Percentiles rank a stretch among this genome's conserved stretches.
phyloP scores from a whole-genome alignment of 2,329 filamentous ascomycete genomes.

The Alternaria hordeiaustralica region DNA sequence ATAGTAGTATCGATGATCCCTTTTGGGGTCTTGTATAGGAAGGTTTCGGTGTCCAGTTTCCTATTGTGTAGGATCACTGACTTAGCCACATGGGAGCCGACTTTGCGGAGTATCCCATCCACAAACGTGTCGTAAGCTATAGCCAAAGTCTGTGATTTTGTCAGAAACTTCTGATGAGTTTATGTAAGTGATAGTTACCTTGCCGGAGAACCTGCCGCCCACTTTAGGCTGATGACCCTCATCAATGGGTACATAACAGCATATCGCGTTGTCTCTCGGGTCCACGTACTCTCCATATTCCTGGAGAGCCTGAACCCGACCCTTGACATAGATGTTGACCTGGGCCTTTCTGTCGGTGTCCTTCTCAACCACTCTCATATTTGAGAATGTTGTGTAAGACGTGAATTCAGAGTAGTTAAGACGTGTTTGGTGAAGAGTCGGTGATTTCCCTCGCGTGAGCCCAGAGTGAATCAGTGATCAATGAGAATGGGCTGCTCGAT shows the following conservation, averaged over 20 bases:
- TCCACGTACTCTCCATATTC: slow-evolving; percentile 46
- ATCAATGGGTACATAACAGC: slow-evolving; percentile 48
- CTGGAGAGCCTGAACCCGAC: slow-evolving; percentile 26
- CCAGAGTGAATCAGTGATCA: background rate
- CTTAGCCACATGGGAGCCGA: slow-evolving; percentile 11
- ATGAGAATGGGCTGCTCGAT: background rate
- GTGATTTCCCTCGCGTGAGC: background rate
- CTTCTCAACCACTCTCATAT: slow-evolving; percentile 49
- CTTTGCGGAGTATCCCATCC: slow-evolving; percentile 46
- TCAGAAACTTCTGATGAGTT: background rate
- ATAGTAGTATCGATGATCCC: slow-evolving; percentile 84
- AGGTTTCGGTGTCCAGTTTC: slow-evolving; percentile 27
- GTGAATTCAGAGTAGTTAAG: no score
- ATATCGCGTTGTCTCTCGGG: slow-evolving; percentile 31
- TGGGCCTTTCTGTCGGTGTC: slow-evolving; percentile 43
- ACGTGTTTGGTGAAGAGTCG: background rate
- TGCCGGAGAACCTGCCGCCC: slow-evolving; percentile 41
- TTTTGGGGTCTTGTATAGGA: slow-evolving; percentile 22
- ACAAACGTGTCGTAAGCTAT: slow-evolving; percentile 46
- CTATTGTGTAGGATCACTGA: slow-evolving; percentile 22
- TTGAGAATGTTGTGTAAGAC: slow-evolving; percentile 3
- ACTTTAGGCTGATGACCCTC: slow-evolving; percentile 42
- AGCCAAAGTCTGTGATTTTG: slow-evolving; percentile 21
- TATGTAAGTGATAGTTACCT: slow-evolving; percentile 18
- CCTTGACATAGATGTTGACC: slow-evolving; percentile 33